phyloP scores from a whole-genome alignment of 257 asterid genomes.

The Solanum ossicruentum region DNA sequence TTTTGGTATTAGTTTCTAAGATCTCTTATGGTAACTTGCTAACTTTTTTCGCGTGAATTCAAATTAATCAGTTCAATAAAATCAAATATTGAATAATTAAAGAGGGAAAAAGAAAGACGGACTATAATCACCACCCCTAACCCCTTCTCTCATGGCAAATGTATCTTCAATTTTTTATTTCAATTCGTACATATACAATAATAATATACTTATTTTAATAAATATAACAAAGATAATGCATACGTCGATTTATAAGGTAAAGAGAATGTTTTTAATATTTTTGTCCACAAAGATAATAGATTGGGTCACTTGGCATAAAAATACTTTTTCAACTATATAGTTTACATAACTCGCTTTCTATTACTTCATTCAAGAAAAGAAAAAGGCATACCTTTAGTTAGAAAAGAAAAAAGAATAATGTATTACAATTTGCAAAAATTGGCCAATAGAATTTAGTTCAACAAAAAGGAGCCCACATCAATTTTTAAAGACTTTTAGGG shows the following conservation, averaged over 20 bases:
- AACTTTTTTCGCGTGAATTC: not conserved
- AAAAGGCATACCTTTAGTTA: not conserved
- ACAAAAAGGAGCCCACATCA: not conserved
- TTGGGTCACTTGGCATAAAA: not conserved
- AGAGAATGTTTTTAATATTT: no score
- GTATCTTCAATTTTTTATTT: not conserved
- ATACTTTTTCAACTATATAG: not conserved
- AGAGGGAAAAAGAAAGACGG: not conserved
- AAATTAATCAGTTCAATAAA: not conserved
- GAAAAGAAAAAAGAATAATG: not conserved
- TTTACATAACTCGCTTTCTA: not conserved
- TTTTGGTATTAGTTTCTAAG: not conserved
- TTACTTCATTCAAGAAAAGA: not conserved
- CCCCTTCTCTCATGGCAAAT: not conserved
- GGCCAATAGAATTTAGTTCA: not conserved
- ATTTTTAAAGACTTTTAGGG: not conserved
- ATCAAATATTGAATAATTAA: not conserved
- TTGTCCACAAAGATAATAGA: not conserved
- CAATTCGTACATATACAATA: not conserved
- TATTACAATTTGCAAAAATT: not conserved
- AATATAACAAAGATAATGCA: not conserved
- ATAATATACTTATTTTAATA: not conserved
- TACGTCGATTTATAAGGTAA: not conserved
- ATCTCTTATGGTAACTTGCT: not conserved
- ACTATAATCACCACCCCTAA: not conserved